These are phyloP conservation scores for Cordyceps cateniannulata DNA, from an alignment of 2,329 filamentous ascomycete species.

Conservation along the genomic window DNA sequence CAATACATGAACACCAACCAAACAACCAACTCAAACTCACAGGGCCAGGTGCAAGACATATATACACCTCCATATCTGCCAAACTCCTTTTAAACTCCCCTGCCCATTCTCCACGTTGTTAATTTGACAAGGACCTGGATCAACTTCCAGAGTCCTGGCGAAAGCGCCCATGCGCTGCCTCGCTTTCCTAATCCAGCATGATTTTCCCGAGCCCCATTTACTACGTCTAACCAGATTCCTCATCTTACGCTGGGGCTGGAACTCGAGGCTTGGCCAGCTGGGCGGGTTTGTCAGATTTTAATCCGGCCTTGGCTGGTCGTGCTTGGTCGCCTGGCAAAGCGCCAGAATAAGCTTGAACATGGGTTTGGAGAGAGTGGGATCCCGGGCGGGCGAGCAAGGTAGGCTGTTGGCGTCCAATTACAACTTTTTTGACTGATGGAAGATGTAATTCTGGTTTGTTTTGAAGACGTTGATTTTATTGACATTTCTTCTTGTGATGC, in stretches of 20 bases:
- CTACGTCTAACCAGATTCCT: not conserved
- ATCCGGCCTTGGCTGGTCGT: not conserved
- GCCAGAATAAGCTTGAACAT: slow-evolving; percentile 1
- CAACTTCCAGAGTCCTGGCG: too few relatives aligned
- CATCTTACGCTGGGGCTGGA: not conserved
- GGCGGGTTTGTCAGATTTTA: slow-evolving; percentile 4
- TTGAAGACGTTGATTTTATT: not conserved
- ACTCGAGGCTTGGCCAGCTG: not conserved
- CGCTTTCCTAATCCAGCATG: not conserved
- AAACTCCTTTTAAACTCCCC: not conserved
- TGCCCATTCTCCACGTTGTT: not conserved
- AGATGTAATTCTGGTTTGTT: not conserved
- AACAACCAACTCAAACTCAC: not conserved
- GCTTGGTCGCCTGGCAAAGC: not conserved
- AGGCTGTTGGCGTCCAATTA: not conserved
- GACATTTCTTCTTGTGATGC: not conserved
- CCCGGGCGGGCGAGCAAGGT: not conserved
- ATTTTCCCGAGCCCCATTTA: not conserved
- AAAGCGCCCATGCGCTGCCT: not conserved
- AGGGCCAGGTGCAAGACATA: not conserved
- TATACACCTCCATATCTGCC: not conserved
- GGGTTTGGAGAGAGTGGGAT: not conserved
- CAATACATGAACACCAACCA: not conserved
- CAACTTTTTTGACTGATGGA: not conserved
- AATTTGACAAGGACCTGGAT: not conserved